Evolutionary conservation across 176 grass and related monocot species (phyloP).

Genomic region (Carex pumila): DNA sequence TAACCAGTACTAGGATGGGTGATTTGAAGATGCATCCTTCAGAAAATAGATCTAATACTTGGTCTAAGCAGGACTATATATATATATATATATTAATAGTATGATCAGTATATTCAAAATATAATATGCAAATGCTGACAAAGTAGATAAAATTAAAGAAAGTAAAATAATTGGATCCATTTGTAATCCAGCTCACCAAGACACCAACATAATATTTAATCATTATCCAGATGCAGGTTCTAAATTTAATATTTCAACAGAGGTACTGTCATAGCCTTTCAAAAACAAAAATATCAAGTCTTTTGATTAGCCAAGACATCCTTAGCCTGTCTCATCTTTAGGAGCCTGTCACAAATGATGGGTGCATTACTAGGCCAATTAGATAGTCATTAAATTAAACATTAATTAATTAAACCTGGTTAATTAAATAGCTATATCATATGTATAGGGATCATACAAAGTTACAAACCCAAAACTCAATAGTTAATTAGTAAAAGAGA

Average conservation of each 20-base stretch:
- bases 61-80: no score
- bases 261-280: background rate
- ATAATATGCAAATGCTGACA: background rate
- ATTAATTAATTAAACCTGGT: background rate
- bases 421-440: constrained; percentile 1
- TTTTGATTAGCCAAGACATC: background rate
- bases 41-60: no score
- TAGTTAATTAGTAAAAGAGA: constrained; percentile 6
- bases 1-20: no score
- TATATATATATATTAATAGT: background rate
- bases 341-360: constrained; percentile 12
- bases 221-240: background rate
- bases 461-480: background rate
- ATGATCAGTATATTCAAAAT: background rate
- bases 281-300: background rate
- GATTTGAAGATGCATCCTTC: no score
- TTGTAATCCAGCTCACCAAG: background rate
- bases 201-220: background rate
- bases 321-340: constrained; percentile 2
- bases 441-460: constrained; percentile 16
- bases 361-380: background rate
- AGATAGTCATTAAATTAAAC: background rate
- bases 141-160: background rate
- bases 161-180: background rate
- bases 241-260: background rate